Evolutionary conservation across 2,329 filamentous ascomycete species (phyloP), one percentile per base, ranked within the genome.

Genomic region (Trichoderma koningii): DNA sequence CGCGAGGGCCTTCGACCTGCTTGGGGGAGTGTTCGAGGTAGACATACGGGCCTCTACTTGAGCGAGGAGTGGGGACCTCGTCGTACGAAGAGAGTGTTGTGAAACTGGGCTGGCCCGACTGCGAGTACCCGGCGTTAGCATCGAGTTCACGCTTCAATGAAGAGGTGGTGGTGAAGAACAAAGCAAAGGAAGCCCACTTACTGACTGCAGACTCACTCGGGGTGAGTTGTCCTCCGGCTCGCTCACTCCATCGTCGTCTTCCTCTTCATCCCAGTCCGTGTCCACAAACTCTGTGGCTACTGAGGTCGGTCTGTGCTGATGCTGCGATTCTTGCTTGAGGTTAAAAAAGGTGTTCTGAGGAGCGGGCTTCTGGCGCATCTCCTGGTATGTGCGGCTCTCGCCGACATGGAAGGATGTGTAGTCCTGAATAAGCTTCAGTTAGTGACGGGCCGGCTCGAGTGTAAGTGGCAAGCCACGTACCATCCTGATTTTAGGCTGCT

Each of bases 61-160:
- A 89, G 68, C 86, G 85, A 19, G 93, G 93, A 28, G 93, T 97
- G 34, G 87, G 86, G 3, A 88, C 84, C 74, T 96, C 93, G 72
- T 96, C 92, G 72, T 90, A 93, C 1, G 92, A 94, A 7, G 93
- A 96, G 44, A 95, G 82, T 2, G 93, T 96, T 3, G 92, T 94
- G 73, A 93, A 87, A 80, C 92, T 96, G 66, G 86, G 87, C 72
- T 90, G 85, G 71, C 83, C 85, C 68, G 85, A 83, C 90, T 93
- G 73, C 71, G 70, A 68, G 74, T 41, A 44, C 21, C 42, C 41
- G 41, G 17, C 28, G 38, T 67, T 51, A 67, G 55, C 51, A 30
- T 62, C 51, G 10, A 17, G 19, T 26, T 45, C 42, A n/a, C 12
- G 38, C 26, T 23, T 19, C 23, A 15, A 51, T 19, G 7, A 15